Conservation (phyloP, 2,329 filamentous ascomycete genomes). For the Pezicula neosporulosa region DNA sequence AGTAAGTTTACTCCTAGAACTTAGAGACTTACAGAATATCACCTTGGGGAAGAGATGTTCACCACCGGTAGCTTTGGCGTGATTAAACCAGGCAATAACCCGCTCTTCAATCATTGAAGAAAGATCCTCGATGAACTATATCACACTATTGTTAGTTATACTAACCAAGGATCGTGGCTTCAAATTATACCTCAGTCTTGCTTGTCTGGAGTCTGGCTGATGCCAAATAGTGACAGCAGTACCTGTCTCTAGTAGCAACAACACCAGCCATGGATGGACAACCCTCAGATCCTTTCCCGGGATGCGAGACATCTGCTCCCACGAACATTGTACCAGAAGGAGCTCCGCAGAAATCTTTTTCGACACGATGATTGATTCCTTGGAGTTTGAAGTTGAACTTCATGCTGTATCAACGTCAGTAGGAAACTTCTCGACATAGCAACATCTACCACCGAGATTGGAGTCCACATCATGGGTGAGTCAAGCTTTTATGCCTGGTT, state of each 20-base stretch:
- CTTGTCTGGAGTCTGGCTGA: constrained; percentile 5
- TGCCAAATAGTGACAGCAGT: constrained; percentile 2
- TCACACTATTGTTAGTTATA: not conserved
- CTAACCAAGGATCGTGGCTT: not conserved
- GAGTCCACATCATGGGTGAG: too few species aligned
- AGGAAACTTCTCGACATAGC: too few species aligned
- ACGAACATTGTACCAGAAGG: constrained; percentile 31
- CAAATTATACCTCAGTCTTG: not conserved
- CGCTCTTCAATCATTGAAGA: constrained; percentile 4
- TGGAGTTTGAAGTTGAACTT: constrained; percentile 22
- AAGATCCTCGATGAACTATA: constrained; percentile 3
- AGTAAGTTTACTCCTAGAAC: too few species aligned
- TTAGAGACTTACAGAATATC: constrained; percentile 27
- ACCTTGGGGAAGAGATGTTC: constrained; percentile 6
- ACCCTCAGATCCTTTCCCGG: constrained; percentile 15
- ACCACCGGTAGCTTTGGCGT: not conserved
- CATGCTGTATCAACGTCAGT: constrained; percentile 5
- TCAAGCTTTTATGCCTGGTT: too few species aligned
- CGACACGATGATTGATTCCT: constrained; percentile 16
- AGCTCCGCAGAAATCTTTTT: not conserved
- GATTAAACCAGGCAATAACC: not conserved
- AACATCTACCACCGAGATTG: too few species aligned
- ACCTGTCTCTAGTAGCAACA: constrained; percentile 1
- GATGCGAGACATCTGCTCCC: constrained; percentile 41
- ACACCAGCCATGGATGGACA: constrained; percentile 4